Conservation (phyloP, 805 yeast genomes). For the Babjeviella inositovora region DNA sequence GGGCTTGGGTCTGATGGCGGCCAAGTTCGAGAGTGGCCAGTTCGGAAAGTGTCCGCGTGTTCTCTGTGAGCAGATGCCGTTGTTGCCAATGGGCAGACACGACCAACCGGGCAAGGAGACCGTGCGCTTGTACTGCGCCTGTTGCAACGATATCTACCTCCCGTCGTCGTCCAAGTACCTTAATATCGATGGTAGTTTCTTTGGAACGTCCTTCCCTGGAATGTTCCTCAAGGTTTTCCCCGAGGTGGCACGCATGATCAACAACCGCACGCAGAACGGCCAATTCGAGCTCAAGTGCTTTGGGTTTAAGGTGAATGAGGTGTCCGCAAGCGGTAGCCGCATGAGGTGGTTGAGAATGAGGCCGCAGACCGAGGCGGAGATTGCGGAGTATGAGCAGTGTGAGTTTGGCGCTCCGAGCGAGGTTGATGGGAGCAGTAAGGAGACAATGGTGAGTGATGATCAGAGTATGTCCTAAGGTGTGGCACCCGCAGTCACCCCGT, state of each 20-base stretch:
- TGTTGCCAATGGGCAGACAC: conserved; percentile 82
- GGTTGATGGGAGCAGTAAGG: too few relatives aligned
- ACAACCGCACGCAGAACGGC: conserved; percentile 44
- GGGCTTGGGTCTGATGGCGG: conserved; percentile 86
- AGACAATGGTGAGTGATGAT: too few relatives aligned
- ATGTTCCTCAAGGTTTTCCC: conserved; percentile 81
- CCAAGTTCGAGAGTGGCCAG: conserved; percentile 74
- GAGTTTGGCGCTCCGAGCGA: conserved; percentile 39
- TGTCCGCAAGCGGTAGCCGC: conserved; percentile 73
- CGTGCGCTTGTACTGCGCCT: conserved; percentile 85
- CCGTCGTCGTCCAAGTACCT: conserved; percentile 79
- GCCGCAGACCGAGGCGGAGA: conserved; percentile 49
- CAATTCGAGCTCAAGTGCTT: conserved; percentile 63
- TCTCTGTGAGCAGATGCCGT: conserved; percentile 76
- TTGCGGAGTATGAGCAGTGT: conserved; percentile 45
- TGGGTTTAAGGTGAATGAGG: conserved; percentile 73
- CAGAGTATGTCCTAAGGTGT: too few relatives aligned
- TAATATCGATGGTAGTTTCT: conserved; percentile 90
- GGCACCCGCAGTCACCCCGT: too few relatives aligned
- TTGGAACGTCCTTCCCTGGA: conserved; percentile 94
- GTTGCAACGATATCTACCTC: conserved; percentile 80
- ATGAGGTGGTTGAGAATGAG: conserved; percentile 87
- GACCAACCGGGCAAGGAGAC: conserved; percentile 89
- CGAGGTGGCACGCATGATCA: conserved; percentile 78
- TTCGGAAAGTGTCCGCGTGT: conserved; percentile 90